A percentile compares a stretch with the other conserved stretches of the same genome.
Conservation (phyloP, 352 stramenopile species). For the Thraustochytrium striatum region DNA sequence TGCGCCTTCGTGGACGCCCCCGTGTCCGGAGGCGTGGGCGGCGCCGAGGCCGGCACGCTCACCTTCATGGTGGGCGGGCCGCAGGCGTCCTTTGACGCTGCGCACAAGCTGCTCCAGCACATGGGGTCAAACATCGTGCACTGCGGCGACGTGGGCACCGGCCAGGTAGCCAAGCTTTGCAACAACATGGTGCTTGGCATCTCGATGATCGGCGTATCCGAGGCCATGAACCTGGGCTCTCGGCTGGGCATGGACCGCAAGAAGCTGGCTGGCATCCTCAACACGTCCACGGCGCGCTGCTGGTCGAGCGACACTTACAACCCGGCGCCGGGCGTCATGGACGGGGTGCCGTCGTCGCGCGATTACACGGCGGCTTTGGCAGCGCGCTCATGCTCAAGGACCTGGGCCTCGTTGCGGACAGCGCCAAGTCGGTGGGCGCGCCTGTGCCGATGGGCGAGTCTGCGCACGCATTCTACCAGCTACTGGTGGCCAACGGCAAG, state of each 20-base stretch:
- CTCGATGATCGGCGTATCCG: conserved; percentile 89
- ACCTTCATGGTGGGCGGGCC: conserved; percentile 94
- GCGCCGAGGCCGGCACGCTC: conserved; percentile 87
- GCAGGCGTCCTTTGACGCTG: conserved; percentile 47
- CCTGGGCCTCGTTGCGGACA: conserved; percentile 84
- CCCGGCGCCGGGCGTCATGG: conserved; percentile 85
- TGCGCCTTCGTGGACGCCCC: conserved; percentile 84
- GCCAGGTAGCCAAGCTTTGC: conserved; percentile 84
- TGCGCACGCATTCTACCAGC: conserved; percentile 35
- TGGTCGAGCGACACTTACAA: conserved; percentile 93
- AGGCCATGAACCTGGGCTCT: conserved; percentile 92
- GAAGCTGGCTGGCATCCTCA: conserved; percentile 88
- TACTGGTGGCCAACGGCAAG: conserved; percentile 5
- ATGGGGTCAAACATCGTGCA: conserved; percentile 92
- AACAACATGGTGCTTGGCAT: conserved; percentile 97
- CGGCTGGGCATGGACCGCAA: conserved; percentile 88
- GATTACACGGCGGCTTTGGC: conserved; percentile 82
- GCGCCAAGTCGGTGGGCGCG: conserved; percentile 72
- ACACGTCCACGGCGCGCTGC: conserved; percentile 91
- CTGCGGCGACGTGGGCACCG: conserved; percentile 78
- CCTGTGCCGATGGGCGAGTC: conserved; percentile 62
- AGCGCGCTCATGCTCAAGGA: conserved; percentile 92
- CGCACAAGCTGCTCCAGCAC: conserved; percentile 42
- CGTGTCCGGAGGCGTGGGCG: conserved; percentile 90
- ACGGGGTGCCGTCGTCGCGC: conserved; percentile 76